Conservation (phyloP, 495 filamentous ascomycete species). For the Tuber aestivum region DNA sequence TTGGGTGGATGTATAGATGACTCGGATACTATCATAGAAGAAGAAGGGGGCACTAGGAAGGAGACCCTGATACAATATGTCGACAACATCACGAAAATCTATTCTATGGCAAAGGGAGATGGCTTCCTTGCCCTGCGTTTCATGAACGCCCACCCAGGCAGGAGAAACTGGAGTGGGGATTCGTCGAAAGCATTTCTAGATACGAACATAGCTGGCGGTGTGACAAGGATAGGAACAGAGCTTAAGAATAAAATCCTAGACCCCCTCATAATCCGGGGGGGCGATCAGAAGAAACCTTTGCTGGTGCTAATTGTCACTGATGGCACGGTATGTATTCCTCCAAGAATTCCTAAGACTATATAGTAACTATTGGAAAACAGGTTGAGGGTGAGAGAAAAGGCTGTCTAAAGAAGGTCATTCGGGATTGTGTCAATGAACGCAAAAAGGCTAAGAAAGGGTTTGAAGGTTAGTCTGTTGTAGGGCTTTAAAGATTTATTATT, state of each 20-base stretch:
- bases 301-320: conserved; percentile 17
- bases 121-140: conserved; percentile 59
- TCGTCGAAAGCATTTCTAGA: conserved; percentile 34
- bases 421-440: neutral
- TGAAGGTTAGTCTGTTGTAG: neutral
- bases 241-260: conserved; percentile 57
- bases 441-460: neutral
- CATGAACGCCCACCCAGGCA: conserved; percentile 53
- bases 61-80: conserved; percentile 56
- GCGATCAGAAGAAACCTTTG: conserved; percentile 6
- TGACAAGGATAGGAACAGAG: conserved; percentile 60
- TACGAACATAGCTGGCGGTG: conserved; percentile 54
- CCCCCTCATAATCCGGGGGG: conserved; percentile 46
- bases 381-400: conserved; percentile 57
- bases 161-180: conserved; percentile 47
- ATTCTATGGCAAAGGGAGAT: conserved; percentile 59
- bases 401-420: conserved; percentile 53
- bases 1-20: conserved; percentile 48
- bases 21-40: conserved; percentile 61
- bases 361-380: conserved; percentile 38
- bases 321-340: neutral
- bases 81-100: conserved; percentile 54
- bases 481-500: conserved; percentile 4
- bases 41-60: conserved; percentile 54
- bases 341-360: neutral